Evolutionary conservation across 2,329 filamentous ascomycete species (phyloP).

Genomic region (Pseudophaeomoniella oleicola): DNA sequence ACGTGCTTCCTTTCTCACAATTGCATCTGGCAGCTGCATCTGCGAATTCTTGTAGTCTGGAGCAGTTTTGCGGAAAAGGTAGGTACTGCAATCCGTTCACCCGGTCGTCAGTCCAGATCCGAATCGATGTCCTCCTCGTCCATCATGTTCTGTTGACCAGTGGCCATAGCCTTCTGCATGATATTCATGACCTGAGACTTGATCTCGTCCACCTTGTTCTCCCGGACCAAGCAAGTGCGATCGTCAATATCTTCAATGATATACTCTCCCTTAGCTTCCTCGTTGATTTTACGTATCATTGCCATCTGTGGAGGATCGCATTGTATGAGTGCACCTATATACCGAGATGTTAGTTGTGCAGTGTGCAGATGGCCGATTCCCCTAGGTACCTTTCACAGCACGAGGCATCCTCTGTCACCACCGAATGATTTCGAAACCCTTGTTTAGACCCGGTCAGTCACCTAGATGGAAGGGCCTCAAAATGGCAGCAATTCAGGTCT

Average conservation of each 20-base stretch:
- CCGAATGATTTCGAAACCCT: too few relatives aligned
- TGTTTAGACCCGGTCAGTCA: too few relatives aligned
- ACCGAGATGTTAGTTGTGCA: neutral
- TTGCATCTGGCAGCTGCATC: too few relatives aligned
- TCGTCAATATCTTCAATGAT: constrained; percentile 15
- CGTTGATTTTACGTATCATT: constrained; percentile 14
- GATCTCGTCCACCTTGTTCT: constrained; percentile 14
- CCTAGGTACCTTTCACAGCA: neutral
- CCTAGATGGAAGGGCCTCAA: too few relatives aligned
- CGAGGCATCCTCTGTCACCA: neutral
- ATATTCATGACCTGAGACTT: constrained; percentile 12
- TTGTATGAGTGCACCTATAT: constrained; percentile 10
- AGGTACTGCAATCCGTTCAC: too few relatives aligned
- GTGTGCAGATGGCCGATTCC: neutral
- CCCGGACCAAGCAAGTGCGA: constrained; percentile 12
- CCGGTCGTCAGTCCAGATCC: constrained; percentile 13
- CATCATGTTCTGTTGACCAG: neutral
- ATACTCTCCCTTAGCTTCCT: constrained; percentile 11
- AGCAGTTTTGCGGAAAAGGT: too few relatives aligned
- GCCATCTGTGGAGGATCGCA: constrained; percentile 15
- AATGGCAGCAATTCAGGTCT: too few relatives aligned
- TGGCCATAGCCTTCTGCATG: constrained; percentile 14
- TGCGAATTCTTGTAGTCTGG: too few relatives aligned
- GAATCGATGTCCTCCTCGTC: constrained; percentile 13
- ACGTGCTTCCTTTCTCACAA: too few relatives aligned